Evolutionary conservation across 208 protist species (phyloP), one percentile per base, ranked within the genome.

Genomic region (Trypanosoma grayi): DNA sequence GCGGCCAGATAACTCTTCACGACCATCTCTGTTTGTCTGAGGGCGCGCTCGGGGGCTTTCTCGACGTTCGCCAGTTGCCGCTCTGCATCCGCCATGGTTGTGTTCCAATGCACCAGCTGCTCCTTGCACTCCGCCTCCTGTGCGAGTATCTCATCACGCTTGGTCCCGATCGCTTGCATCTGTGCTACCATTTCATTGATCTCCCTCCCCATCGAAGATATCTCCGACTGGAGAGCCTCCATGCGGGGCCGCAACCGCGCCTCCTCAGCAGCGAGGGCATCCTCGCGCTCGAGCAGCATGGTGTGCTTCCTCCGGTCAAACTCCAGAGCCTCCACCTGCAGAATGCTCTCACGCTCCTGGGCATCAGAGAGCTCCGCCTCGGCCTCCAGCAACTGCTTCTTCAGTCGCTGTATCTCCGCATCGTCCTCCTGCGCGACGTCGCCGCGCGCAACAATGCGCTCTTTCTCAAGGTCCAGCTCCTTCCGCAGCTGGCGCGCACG

Each of bases 271-370:
- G 91, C 91, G 13, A 94, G 43, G 27, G 86, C 85, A 51, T 94
- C 89, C 69, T 97, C 85, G 11, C 87, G 81, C 65, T 97, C 92
- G 7, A 93, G 76, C 20, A 91, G 68, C 39, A 95, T 63, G 34
- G 83, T 87, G 66, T 93, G 85, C 68, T 94, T 94, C 58, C 81
- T 83, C 0, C 92, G 82, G 47, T 97, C 92, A 64, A 88, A 87
- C 75, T 97, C 88, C 3, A 95, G 60, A n/a, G 81, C 84, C 77
- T 97, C 88, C 25, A 97, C 89, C 59, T 95, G 87, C 33, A 95
- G 66, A 24, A 97, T 90, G 37, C 83, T 90, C 52, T 97, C 89
- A n/a, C 85, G 80, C 72, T 97, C 87, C 47, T 94, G 83, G 13
- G 81, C 80, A 11, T 75, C 74, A 0, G 79, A 80, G 4, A 97